Base-by-base conservation (phyloP, 768 basidiomycete genomes). In the Suillus clintonianus region DNA sequence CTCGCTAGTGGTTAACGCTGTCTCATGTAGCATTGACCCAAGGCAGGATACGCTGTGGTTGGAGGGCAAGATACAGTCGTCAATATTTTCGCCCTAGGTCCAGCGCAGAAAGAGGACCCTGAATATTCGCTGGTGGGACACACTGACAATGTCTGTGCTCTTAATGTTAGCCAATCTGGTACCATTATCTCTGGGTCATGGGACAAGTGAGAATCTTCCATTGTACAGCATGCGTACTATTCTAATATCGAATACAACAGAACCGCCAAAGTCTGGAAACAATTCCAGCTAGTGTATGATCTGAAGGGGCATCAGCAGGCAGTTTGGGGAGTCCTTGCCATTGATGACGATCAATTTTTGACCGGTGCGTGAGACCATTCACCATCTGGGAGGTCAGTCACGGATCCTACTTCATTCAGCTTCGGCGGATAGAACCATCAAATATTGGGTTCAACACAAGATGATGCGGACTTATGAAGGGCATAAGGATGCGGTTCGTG, bases 371-470 rank as follows among this genome's bases (percentile, higher is more conserved):
- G 14, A 47, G n/a, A 42, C 5, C 15, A 36, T 41, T 13, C 60
- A 47, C 50, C 30, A 6, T 61, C 51, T 56, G 39, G 14, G 59
- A 14, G 39, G 17, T 51, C 24, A 36, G 11, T 60, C 63, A 50
- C 69, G 61, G 69, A 64, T 58, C 51, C 36, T 30, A 17, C 50
- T 61, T 68, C 59, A 34, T 30, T 55, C 71, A 94, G 97, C 88
- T 55, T 97, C 97, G 36, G 97, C 97, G 54, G 97, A 99, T 78
- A 96, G 90, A 78, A 90, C 91, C 24, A 96, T 99, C 75, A 92
- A 90, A 69, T 80, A 95, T 24, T 98, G 95, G 92, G 79, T 86
- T 59, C 83, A 89, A 67, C 87, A 91, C 75, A 92, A 93, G 75
- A 79, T 78, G 30, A 66, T 94, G 11, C 86, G 86, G 50, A 93